Evolutionary conservation across 495 filamentous ascomycete genomes (phyloP).

Genomic region (Evernia prunastri): DNA sequence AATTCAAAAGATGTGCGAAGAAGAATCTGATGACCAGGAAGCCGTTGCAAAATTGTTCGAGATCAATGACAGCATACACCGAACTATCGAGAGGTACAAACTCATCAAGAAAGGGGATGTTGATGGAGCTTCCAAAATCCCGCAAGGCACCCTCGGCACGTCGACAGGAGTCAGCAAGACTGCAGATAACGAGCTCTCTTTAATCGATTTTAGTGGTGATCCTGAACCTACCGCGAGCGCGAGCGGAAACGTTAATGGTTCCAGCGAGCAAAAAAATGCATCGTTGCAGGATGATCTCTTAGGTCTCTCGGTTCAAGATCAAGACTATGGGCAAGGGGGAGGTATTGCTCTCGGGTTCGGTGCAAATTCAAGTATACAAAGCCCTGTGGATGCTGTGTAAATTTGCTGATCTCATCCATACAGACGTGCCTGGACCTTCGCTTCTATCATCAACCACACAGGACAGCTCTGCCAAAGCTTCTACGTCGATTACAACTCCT

Average conservation of each 20-base stretch:
- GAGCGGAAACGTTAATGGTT: slow-evolving; percentile 20
- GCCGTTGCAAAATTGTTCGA: slow-evolving; percentile 92
- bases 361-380: slow-evolving; percentile 53
- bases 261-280: slow-evolving; percentile 31
- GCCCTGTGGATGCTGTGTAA: not conserved
- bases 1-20: slow-evolving; percentile 98
- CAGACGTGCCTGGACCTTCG: slow-evolving; percentile 57
- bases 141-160: slow-evolving; percentile 71
- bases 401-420: not conserved
- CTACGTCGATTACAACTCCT: slow-evolving; percentile 34
- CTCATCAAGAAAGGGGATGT: slow-evolving; percentile 89
- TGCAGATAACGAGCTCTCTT: slow-evolving; percentile 75
- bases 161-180: slow-evolving; percentile 66
- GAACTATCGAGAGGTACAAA: slow-evolving; percentile 91
- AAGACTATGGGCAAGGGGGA: slow-evolving; percentile 61
- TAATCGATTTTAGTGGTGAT: slow-evolving; percentile 85
- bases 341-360: slow-evolving; percentile 82
- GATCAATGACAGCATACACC: slow-evolving; percentile 97
- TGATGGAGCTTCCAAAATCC: slow-evolving; percentile 77
- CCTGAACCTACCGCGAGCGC: slow-evolving; percentile 46
- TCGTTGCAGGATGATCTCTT: slow-evolving; percentile 61
- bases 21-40: slow-evolving; percentile 93
- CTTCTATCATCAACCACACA: slow-evolving; percentile 58
- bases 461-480: slow-evolving; percentile 45
- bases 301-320: slow-evolving; percentile 60